These are phyloP conservation scores for Cnidoscolus chayamansa DNA, from an alignment of 441 rosid genomes.

Conservation along the genomic window DNA sequence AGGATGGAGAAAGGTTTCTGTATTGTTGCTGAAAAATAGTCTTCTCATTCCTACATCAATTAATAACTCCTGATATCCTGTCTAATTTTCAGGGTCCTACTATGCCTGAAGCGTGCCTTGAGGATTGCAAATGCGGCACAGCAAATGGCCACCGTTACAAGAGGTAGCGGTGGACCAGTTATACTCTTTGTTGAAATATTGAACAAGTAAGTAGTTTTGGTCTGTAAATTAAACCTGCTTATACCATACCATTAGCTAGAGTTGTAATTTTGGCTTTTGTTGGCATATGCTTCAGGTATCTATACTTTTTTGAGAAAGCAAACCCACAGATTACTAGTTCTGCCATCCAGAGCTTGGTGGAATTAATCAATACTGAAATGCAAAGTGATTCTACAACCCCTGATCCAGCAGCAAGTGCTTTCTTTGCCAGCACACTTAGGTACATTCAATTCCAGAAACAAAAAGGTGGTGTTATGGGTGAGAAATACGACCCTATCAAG, in stretches of 20 bases:
- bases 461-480: slow-evolving; percentile 84
- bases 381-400: slow-evolving; percentile 51
- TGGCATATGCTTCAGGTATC: slow-evolving; percentile 47
- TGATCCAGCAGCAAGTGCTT: slow-evolving; percentile 67
- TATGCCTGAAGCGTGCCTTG: slow-evolving; percentile 87
- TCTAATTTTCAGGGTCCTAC: slow-evolving; percentile 55
- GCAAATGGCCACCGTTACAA: slow-evolving; percentile 68
- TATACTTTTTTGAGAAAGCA: slow-evolving; percentile 88
- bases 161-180: slow-evolving; percentile 72
- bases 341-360: slow-evolving; percentile 67
- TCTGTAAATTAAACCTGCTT: background rate
- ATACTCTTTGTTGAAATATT: slow-evolving; percentile 83
- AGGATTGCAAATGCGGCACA: slow-evolving; percentile 96
- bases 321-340: slow-evolving; percentile 63
- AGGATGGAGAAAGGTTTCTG: slow-evolving; percentile 87
- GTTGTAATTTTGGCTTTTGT: background rate
- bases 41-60: background rate
- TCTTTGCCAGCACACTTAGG: slow-evolving; percentile 69
- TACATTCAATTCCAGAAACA: slow-evolving; percentile 87
- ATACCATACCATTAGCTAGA: background rate
- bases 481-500: slow-evolving; percentile 68
- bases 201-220: slow-evolving; percentile 58
- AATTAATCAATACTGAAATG: slow-evolving; percentile 69
- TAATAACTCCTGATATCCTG: background rate
- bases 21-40: too few species aligned